Evolutionary conservation across 345 rosid species (phyloP), one percentile per base, ranked within the genome.

Genomic region (Populus davidiana): DNA sequence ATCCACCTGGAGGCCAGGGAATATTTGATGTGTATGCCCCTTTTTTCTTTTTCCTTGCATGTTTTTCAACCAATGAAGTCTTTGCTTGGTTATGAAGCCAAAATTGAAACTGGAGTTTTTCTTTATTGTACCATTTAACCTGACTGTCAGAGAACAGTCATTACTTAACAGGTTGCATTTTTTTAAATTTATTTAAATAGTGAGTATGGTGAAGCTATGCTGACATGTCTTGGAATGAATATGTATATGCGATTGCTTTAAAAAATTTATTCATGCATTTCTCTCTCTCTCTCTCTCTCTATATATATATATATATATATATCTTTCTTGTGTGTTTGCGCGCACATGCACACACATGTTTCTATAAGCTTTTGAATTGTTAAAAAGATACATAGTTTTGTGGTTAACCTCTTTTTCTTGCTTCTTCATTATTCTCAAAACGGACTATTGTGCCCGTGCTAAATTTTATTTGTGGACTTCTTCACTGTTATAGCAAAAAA

Each of bases 1-100:
- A 70, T 75, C 75, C 79, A 75, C 75, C 72, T 5, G 83, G 79
- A 38, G 83, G 83, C 75, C 64, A 70, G 59, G 83, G 83, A 63
- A 80, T 80, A 70, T 80, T 80, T 75, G 83, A 80, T 71, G 83
- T 80, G 83, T 80, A 80, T 62, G 82, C 41, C 38, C 43, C 16
- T 39, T 13, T n/a, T 5, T 59, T 33, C 41, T 21, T 72, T n/a
- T 71, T 43, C 75, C 29, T 36, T 21, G 27, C 52, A 49, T 36
- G 41, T 10, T 38, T 17, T 8, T 14, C 6, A 69, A 38, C 21
- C 61, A 25, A n/a, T 69, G 27, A 67, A 38, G 36, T 63, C 74
- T 70, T 66, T 44, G 18, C 29, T 1, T 59, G 16, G 62, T 73
- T 81, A 70, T 27, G 44, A 10, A 27, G 82, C 52, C 68, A 38